Evolutionary conservation across 2,329 filamentous ascomycete genomes (phyloP).

Genomic region (Bipolaris bicolor): DNA sequence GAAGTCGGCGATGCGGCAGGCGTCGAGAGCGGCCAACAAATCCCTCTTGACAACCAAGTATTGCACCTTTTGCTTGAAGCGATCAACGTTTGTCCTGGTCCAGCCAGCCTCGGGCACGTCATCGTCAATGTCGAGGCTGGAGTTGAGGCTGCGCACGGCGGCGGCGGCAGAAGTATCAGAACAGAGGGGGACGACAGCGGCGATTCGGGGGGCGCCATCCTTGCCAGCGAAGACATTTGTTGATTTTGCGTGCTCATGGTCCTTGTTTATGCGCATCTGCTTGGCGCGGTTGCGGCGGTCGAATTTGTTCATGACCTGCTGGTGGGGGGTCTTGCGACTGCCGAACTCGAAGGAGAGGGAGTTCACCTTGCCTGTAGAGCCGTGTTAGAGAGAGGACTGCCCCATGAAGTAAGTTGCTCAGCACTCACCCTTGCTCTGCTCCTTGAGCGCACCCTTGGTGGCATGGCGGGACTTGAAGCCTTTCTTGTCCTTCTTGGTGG

Average conservation of each 20-base stretch:
- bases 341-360: slow-evolving; percentile 65
- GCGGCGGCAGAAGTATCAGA: slow-evolving; percentile 69
- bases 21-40: slow-evolving; percentile 79
- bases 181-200: slow-evolving; percentile 86
- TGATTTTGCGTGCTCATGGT: slow-evolving; percentile 80
- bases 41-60: slow-evolving; percentile 79
- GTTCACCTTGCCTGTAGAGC: slow-evolving; percentile 73
- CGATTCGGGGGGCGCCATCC: slow-evolving; percentile 84
- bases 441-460: slow-evolving; percentile 84
- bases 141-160: slow-evolving; percentile 74
- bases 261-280: slow-evolving; percentile 83
- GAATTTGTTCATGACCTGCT: slow-evolving; percentile 97
- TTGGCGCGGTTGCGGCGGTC: slow-evolving; percentile 94
- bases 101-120: slow-evolving; percentile 65
- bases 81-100: slow-evolving; percentile 74
- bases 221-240: slow-evolving; percentile 83
- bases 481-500: slow-evolving; percentile 88
- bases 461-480: slow-evolving; percentile 90
- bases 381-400: slow-evolving; percentile 18
- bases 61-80: slow-evolving; percentile 94
- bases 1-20: slow-evolving; percentile 87
- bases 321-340: slow-evolving; percentile 84
- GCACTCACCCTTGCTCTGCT: slow-evolving; percentile 76
- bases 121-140: slow-evolving; percentile 77
- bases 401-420: background rate